Conservation (phyloP, 768 basidiomycete species). For the Pleurotus platypus region DNA sequence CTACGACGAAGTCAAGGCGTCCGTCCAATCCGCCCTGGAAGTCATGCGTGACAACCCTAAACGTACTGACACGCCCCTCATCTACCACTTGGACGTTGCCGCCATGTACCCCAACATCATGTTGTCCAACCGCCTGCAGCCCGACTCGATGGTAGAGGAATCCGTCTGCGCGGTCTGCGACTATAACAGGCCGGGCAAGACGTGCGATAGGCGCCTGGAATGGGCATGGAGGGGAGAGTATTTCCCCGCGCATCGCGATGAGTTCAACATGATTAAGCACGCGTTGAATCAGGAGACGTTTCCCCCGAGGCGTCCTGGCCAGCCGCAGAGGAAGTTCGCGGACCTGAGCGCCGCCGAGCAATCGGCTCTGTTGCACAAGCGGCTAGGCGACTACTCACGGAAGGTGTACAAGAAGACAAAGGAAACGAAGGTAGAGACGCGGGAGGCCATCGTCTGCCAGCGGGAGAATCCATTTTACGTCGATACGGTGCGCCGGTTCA, state of each 20-base stretch:
- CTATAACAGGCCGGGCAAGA: constrained; percentile 94
- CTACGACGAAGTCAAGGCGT: constrained; percentile 86
- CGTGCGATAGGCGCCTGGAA: constrained; percentile 87
- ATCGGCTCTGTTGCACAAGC: constrained; percentile 90
- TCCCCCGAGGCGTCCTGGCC: constrained; percentile 73
- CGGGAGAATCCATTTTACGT: constrained; percentile 99
- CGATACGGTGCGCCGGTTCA: constrained; percentile 94
- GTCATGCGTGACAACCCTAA: constrained; percentile 88
- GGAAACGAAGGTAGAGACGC: constrained; percentile 92
- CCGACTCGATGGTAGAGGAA: constrained; percentile 97
- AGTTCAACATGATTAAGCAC: constrained; percentile 98
- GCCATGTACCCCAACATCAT: constrained; percentile 99
- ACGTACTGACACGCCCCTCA: constrained; percentile 87
- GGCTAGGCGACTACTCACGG: constrained; percentile 95
- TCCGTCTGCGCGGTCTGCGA: constrained; percentile 97
- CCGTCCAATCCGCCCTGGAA: constrained; percentile 78
- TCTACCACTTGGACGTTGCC: constrained; percentile 98
- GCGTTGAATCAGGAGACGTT: constrained; percentile 94
- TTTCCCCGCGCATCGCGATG: constrained; percentile 95
- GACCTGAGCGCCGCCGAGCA: constrained; percentile 86
- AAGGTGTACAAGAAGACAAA: constrained; percentile 99
- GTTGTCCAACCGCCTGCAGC: constrained; percentile 98
- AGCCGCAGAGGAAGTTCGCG: constrained; percentile 72
- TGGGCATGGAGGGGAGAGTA: constrained; percentile 99
- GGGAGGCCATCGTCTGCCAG: constrained; percentile 95